Percentiles rank a stretch among this genome's conserved stretches.
phyloP scores from a whole-genome alignment of 192 early-diverging fungal species.

The Jimgerdemannia lactiflua region DNA sequence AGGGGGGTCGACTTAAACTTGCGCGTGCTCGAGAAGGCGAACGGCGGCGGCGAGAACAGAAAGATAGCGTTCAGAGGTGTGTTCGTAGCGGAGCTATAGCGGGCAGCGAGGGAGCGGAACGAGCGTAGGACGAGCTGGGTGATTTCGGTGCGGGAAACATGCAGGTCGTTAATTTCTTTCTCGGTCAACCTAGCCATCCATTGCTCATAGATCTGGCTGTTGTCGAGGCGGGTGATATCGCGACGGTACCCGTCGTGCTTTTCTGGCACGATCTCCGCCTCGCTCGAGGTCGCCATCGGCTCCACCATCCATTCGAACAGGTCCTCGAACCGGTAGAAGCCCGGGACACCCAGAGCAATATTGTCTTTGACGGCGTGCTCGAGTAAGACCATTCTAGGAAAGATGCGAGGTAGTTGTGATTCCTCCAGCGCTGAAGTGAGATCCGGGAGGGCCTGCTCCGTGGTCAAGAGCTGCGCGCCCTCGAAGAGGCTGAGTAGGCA shows the following conservation, averaged over 20 bases:
- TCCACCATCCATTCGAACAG: constrained; percentile 7
- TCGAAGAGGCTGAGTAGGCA: constrained; percentile 19
- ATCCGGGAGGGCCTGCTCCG: not conserved
- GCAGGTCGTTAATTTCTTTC: not conserved
- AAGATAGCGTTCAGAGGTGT: not conserved
- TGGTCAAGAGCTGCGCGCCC: constrained; percentile 4
- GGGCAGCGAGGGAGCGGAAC: not conserved
- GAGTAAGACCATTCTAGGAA: constrained; percentile 12
- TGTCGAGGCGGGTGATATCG: not conserved
- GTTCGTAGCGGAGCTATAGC: not conserved
- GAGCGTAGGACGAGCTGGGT: not conserved
- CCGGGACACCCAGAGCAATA: constrained; percentile 19
- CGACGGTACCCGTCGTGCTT: not conserved
- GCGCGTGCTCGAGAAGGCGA: constrained; percentile 7
- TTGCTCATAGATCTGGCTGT: not conserved
- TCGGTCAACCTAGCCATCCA: not conserved
- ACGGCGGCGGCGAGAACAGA: constrained; percentile 11
- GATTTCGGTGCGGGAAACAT: not conserved
- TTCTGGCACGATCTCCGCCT: not conserved
- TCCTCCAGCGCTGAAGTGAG: not conserved
- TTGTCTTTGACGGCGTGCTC: constrained; percentile 19
- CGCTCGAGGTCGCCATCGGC: not conserved
- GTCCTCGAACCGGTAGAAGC: constrained; percentile 21
- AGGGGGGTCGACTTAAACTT: constrained; percentile 10
- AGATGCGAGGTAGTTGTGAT: constrained; percentile 3